Conservation (phyloP, 2,329 filamentous ascomycete genomes). For the Exophiala bonariae region DNA sequence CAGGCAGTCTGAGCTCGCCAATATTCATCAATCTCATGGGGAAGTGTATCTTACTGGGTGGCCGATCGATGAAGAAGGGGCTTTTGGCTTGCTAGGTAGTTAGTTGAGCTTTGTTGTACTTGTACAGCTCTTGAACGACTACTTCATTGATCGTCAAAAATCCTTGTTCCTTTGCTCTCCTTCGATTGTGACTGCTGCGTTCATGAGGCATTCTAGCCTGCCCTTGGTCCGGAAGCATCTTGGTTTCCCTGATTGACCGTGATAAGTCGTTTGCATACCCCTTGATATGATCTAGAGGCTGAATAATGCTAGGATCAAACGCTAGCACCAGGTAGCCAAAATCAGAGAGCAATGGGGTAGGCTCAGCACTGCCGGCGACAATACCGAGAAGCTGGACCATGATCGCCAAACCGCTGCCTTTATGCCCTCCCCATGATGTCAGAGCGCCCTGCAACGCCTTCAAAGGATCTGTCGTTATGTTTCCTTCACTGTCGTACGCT, state of each 20-base stretch:
- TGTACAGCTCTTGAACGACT: slow-evolving; percentile 7
- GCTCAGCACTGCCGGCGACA: slow-evolving; percentile 6
- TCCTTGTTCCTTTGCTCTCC: slow-evolving; percentile 1
- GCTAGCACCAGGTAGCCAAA: slow-evolving; percentile 14
- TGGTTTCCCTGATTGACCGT: slow-evolving; percentile 4
- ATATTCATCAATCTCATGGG: too few species aligned
- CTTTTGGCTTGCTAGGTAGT: too few species aligned
- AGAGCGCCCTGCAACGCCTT: slow-evolving; percentile 10
- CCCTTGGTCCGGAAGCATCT: slow-evolving; percentile 10
- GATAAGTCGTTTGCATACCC: slow-evolving; percentile 4
- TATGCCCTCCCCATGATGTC: slow-evolving; percentile 10
- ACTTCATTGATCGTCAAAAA: slow-evolving; percentile 1
- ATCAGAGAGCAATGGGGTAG: slow-evolving; percentile 1
- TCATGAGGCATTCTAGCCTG: slow-evolving; percentile 14
- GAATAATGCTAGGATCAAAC: slow-evolving; percentile 10
- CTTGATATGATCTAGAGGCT: slow-evolving; percentile 9
- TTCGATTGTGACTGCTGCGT: slow-evolving; percentile 1
- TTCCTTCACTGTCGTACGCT: slow-evolving; percentile 6
- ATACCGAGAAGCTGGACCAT: slow-evolving; percentile 14
- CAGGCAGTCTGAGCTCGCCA: too few species aligned
- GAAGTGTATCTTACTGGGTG: too few species aligned
- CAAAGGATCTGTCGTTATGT: slow-evolving; percentile 10
- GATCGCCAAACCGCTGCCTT: slow-evolving; percentile 11
- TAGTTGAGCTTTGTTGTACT: too few species aligned
- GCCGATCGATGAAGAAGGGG: too few species aligned